phyloP scores from a whole-genome alignment of 306 rosid species.

The Trichosanthes cucumerina region DNA sequence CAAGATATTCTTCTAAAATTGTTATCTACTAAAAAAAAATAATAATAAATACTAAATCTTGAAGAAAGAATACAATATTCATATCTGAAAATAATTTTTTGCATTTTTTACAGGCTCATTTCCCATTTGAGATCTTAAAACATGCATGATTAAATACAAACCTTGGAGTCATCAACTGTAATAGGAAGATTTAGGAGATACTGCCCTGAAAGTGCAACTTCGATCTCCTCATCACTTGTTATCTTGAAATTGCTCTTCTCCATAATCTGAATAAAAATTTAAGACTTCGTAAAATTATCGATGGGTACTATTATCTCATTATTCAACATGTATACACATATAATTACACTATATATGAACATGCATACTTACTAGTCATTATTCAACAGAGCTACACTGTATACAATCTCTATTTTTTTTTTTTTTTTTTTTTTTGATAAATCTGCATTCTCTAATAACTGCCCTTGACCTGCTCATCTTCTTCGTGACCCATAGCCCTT shows the following conservation, averaged over 20 bases:
- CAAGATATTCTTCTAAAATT: not conserved
- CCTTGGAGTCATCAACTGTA: constrained; percentile 83
- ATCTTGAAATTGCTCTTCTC: constrained; percentile 90
- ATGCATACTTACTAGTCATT: not conserved
- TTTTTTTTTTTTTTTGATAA: too few species aligned
- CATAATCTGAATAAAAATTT: constrained; percentile 49
- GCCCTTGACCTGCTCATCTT: not conserved
- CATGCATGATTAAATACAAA: constrained; percentile 19
- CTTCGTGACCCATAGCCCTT: not conserved
- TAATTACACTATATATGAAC: not conserved
- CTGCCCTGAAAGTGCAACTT: constrained; percentile 80
- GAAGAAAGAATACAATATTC: not conserved
- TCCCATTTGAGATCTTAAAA: not conserved
- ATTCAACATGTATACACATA: not conserved
- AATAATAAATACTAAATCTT: not conserved
- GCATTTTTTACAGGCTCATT: not conserved
- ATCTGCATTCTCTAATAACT: not conserved
- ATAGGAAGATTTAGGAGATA: constrained; percentile 96
- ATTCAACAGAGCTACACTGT: not conserved
- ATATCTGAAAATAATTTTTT: not conserved
- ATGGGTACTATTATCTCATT: not conserved
- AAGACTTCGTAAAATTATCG: constrained; percentile 1
- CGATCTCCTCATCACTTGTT: constrained; percentile 63
- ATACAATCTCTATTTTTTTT: not conserved
- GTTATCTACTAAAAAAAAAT: not conserved